Evolutionary conservation across 2,329 filamentous ascomycete species (phyloP), one percentile per base, ranked within the genome.

Genomic region (Claviceps humidiphila): DNA sequence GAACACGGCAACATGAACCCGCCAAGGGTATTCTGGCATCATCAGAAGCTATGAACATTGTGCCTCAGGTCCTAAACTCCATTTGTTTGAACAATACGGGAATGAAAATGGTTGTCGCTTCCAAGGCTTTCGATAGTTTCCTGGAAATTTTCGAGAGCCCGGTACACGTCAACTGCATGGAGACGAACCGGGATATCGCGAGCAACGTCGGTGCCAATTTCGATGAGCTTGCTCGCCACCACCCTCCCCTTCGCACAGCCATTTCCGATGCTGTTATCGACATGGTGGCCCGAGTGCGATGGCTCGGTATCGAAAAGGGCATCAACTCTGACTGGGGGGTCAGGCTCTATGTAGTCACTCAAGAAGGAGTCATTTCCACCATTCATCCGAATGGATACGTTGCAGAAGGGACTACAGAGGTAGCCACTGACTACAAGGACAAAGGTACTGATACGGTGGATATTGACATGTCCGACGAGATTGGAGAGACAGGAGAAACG

Each of bases 61-160:
- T 98, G 3, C 90, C 93, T 0, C 81, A 84, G 53, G 89, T 91
- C 2, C 85, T 98, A 60, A 91, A 91, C 56, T 90, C 93, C 5
- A 95, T 99, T 51, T 98, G 88, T 59, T 71, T 99, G 52, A 96
- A 96, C 60, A 85, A 87, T 56, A 75, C 81, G 30, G 93, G 93
- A 8, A 85, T 96, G 74, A 85, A 86, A 60, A 77, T 96, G 63
- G 94, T 98, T 60, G 82, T 89, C 53, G 78, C 82, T 0, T 96
- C 90, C 0, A 77, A 81, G 53, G 90, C 89, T 1, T 75, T 98
- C 45, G 84, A 90, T 53, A 87, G 82, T 59, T 97, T 90, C 64
- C 85, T 98, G 58, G 88, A 96, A 64, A 89, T 97, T n/a, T 98
- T 98, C 58, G 88, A 96, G 67, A 97, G 89, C 58, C 83, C 89